Evolutionary conservation across 2,329 filamentous ascomycete species (phyloP).

Genomic region (Xylaria hypoxylon): DNA sequence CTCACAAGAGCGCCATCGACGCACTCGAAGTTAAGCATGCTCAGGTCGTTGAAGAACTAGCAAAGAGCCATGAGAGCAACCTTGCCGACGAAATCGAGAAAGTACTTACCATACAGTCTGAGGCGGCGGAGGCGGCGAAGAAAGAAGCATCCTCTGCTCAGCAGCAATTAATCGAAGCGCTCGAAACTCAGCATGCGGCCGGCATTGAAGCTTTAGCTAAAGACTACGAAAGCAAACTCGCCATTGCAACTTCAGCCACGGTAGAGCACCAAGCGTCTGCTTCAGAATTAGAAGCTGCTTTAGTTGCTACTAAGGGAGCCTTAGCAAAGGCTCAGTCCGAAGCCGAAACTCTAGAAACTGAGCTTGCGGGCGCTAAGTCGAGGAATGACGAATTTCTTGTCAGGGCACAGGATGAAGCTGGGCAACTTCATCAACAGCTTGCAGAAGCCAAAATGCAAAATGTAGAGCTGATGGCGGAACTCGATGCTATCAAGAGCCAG

Average conservation of each 20-base stretch:
- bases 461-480: slow-evolving; percentile 68
- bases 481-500: slow-evolving; percentile 68
- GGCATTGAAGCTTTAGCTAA: slow-evolving; percentile 62
- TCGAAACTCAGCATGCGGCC: slow-evolving; percentile 57
- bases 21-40: slow-evolving; percentile 59
- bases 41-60: slow-evolving; percentile 61
- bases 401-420: slow-evolving; percentile 61
- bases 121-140: slow-evolving; percentile 59
- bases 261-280: slow-evolving; percentile 50
- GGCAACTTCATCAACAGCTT: slow-evolving; percentile 64
- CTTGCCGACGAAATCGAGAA: slow-evolving; percentile 52
- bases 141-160: slow-evolving; percentile 51
- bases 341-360: slow-evolving; percentile 48
- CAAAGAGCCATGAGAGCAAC: slow-evolving; percentile 52
- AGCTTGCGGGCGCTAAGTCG: slow-evolving; percentile 53
- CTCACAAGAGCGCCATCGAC: slow-evolving; percentile 47
- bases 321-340: slow-evolving; percentile 50
- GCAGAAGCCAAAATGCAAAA: slow-evolving; percentile 71
- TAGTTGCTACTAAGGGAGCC: slow-evolving; percentile 52
- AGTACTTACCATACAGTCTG: slow-evolving; percentile 55
- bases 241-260: slow-evolving; percentile 45
- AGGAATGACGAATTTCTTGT: slow-evolving; percentile 53
- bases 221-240: slow-evolving; percentile 47
- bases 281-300: slow-evolving; percentile 51
- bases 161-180: slow-evolving; percentile 42